A percentile compares a stretch with the other conserved stretches of the same genome.
Evolutionary conservation across 495 filamentous ascomycete species (phyloP).

Genomic region (Pyrenopolyporus hunteri): DNA sequence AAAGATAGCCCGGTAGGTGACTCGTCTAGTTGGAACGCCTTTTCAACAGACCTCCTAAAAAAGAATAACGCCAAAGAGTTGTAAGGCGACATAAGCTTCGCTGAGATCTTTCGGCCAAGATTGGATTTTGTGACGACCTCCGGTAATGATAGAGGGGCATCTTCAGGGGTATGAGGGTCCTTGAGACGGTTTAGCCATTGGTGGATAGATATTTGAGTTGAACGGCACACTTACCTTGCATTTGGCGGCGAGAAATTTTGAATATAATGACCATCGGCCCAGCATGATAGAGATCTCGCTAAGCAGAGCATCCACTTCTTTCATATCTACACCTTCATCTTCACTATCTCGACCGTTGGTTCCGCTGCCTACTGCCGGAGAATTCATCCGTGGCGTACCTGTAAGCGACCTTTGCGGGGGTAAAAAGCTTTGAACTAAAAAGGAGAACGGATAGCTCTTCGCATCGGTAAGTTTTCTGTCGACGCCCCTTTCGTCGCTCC

Average conservation of each 20-base stretch:
- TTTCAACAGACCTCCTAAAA: slow-evolving; percentile 93
- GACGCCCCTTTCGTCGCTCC: slow-evolving; percentile 85
- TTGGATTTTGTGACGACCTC: slow-evolving; percentile 74
- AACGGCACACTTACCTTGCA: slow-evolving; percentile 68
- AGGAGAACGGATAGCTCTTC: slow-evolving; percentile 96
- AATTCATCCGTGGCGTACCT: slow-evolving; percentile 60
- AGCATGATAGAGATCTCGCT: slow-evolving; percentile 91
- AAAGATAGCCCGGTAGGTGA: slow-evolving; percentile 79
- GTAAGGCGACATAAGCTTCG: slow-evolving; percentile 76
- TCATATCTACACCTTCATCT: slow-evolving; percentile 94
- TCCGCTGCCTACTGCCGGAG: slow-evolving; percentile 67
- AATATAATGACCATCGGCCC: slow-evolving; percentile 90
- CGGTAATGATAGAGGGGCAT: slow-evolving; percentile 64
- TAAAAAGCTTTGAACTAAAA: slow-evolving; percentile 92
- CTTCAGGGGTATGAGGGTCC: slow-evolving; percentile 51
- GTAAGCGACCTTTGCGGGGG: slow-evolving; percentile 64
- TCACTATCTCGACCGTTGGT: slow-evolving; percentile 61
- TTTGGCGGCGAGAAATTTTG: slow-evolving; percentile 84
- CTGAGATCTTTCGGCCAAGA: slow-evolving; percentile 74
- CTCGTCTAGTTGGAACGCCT: slow-evolving; percentile 98
- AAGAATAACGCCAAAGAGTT: slow-evolving; percentile 92
- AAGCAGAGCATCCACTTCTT: slow-evolving; percentile 85
- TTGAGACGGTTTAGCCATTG: slow-evolving; percentile 33
- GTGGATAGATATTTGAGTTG: slow-evolving; percentile 10
- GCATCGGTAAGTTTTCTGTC: slow-evolving; percentile 89